Base-by-base conservation (phyloP, 2,329 filamentous ascomycete species). In the Fonsecaea pugnacius region DNA sequence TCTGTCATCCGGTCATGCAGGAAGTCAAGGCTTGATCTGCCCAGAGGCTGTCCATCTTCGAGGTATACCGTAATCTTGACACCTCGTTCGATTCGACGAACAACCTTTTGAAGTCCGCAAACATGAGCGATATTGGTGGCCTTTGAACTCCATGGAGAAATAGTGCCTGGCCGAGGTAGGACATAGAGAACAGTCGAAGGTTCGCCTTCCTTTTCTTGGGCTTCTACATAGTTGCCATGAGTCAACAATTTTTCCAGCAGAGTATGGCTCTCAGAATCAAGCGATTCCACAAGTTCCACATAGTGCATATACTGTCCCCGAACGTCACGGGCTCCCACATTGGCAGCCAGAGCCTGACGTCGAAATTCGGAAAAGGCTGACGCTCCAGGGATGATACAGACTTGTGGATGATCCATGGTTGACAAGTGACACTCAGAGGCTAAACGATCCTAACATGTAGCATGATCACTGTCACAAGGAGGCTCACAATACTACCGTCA, bases 1-100 rank as follows among this genome's bases (percentile, higher is more conserved):
- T 98, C 92, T 21, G 95, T 99, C 95, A 99, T 99, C 63, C 94
- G 89, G 79, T 99, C 95, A 78, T 96, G 87, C 55, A 98, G 82
- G 52, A 88, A 77, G 77, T 97, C 77, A 64, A 81, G 70, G 54
- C 75, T 90, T 64, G 85, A 84, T 84, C 43, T 82, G 81, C 69
- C 87, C 79, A 70, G 83, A 73, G 67, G 83, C 79, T 80, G 55
- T 86, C 85, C 75, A 89, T 87, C 69, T 80, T 83, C 66, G 9
- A 86, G 71, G 70, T 81, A 72, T 90, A 83, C 71, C 14, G 88
- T 89, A 67, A 98, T 84, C 71, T 90, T 85, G 72, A 95, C 87
- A 58, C 93, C 95, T 71, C 92, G 87, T 80, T 99, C 95, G 70
- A 98, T 91, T 63, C 94, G 89, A 74, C 89, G 83, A 54, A 89